A percentile compares a stretch with the other conserved stretches of the same genome.
These are phyloP conservation scores for Auriscalpium microsporum DNA, from an alignment of 768 basidiomycete species.

Conservation along the genomic window DNA sequence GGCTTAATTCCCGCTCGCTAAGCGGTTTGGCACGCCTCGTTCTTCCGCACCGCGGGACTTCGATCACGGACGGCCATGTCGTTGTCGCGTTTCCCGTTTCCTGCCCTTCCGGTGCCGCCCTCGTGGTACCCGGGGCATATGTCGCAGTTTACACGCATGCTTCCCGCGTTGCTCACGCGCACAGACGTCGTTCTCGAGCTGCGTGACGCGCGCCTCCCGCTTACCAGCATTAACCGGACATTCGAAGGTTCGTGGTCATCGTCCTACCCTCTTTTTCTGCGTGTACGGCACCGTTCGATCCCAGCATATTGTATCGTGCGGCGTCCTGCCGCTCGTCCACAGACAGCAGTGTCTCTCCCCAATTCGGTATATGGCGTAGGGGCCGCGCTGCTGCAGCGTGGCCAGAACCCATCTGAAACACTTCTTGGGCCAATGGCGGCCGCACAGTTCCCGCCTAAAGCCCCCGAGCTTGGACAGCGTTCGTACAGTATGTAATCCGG, in stretches of 20 bases:
- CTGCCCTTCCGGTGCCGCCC: conserved; percentile 57
- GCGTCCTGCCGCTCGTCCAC: too few species aligned
- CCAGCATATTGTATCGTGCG: too few species aligned
- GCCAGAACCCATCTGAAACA: not conserved
- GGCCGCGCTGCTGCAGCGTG: not conserved
- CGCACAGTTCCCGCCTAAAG: too few species aligned
- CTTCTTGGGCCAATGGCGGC: not conserved
- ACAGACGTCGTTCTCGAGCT: conserved; percentile 93
- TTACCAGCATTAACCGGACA: conserved; percentile 87
- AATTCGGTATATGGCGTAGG: not conserved
- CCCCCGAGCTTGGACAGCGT: too few species aligned
- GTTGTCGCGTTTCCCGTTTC: conserved; percentile 30
- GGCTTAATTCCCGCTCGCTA: conserved; percentile 3
- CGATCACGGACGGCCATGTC: conserved; percentile 14
- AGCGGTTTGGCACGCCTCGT: not conserved
- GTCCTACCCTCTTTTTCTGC: not conserved
- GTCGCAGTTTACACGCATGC: conserved; percentile 72
- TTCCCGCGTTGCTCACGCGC: conserved; percentile 68
- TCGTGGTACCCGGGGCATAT: conserved; percentile 98
- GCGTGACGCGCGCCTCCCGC: conserved; percentile 84
- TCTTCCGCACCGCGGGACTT: not conserved
- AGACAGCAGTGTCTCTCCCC: not conserved
- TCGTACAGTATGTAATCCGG: not conserved
- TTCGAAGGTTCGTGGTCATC: conserved; percentile 59
- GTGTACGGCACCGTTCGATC: not conserved